phyloP scores from a whole-genome alignment of 2,329 filamentous ascomycete species.

The Colletotrichum ledebouriae region DNA sequence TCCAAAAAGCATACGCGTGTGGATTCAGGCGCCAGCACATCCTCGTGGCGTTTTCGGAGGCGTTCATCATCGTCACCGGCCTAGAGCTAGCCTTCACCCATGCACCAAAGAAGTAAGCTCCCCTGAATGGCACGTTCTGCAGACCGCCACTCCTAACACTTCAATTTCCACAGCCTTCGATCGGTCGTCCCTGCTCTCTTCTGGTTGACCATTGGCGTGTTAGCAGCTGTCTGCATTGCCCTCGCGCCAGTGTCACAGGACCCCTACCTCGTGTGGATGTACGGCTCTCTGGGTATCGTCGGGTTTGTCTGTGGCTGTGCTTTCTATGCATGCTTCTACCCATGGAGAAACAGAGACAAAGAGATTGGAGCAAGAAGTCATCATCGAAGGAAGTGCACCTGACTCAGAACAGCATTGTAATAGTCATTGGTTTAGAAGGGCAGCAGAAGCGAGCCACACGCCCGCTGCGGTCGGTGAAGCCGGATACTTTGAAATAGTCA shows the following conservation, averaged over 20 bases:
- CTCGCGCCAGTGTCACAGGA: slow-evolving; percentile 74
- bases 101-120: slow-evolving; percentile 60
- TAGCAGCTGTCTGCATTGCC: slow-evolving; percentile 58
- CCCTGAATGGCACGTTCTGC: slow-evolving; percentile 71
- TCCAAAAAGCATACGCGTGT: slow-evolving; percentile 62
- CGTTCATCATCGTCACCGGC: slow-evolving; percentile 75
- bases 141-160: slow-evolving; percentile 58
- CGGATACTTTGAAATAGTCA: no score
- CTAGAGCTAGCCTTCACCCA: slow-evolving; percentile 82
- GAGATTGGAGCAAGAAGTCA: neutral
- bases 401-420: neutral
- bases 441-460: no score
- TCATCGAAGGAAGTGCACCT: slow-evolving; percentile 1
- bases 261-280: slow-evolving; percentile 77
- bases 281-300: slow-evolving; percentile 66
- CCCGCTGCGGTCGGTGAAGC: no score
- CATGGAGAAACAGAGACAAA: neutral
- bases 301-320: slow-evolving; percentile 62
- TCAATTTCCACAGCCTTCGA: slow-evolving; percentile 21
- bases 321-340: slow-evolving; percentile 59
- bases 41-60: slow-evolving; percentile 70
- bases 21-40: slow-evolving; percentile 67
- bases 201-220: slow-evolving; percentile 69
- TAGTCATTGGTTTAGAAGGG: rapidly evolving
- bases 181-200: slow-evolving; percentile 37